Evolutionary conservation across 1,139 yeast genomes (phyloP).

Genomic region (Arxiozyma heterogenica): DNA sequence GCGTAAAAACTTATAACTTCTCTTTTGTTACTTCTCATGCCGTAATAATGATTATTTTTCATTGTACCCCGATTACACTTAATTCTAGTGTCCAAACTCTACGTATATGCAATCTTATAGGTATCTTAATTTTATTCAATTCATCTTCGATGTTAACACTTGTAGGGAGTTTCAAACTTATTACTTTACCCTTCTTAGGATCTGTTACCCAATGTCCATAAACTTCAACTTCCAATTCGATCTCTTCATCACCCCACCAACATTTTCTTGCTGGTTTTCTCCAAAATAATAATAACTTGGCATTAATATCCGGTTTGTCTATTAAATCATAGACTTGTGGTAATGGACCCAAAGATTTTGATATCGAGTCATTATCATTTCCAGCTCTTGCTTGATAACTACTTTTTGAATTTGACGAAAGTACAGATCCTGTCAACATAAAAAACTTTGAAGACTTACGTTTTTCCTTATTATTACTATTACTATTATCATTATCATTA

Average conservation of each 20-base stretch:
- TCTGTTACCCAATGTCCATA: slow-evolving; percentile 23
- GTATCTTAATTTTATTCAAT: slow-evolving; percentile 20
- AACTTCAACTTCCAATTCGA: slow-evolving; percentile 43
- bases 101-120: slow-evolving; percentile 34
- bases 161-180: slow-evolving; percentile 18
- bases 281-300: slow-evolving; percentile 87
- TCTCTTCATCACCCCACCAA: slow-evolving; percentile 86
- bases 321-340: slow-evolving; percentile 30
- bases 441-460: slow-evolving; percentile 41
- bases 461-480: slow-evolving; percentile 9
- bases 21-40: too few relatives aligned
- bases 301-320: slow-evolving; percentile 30
- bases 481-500: slow-evolving; percentile 7
- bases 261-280: slow-evolving; percentile 97
- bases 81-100: slow-evolving; percentile 38
- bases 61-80: slow-evolving; percentile 36
- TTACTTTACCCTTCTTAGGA: slow-evolving; percentile 8
- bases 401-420: slow-evolving; percentile 36
- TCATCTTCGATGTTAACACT: slow-evolving; percentile 13
- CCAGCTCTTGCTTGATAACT: slow-evolving; percentile 38
- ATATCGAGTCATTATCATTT: slow-evolving; percentile 20
- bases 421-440: slow-evolving; percentile 36
- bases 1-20: too few relatives aligned
- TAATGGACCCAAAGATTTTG: slow-evolving; percentile 20
- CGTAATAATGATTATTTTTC: not conserved